Base-by-base conservation (phyloP, 129 eudicot genomes). In the Chrysanthemum makinoi region DNA sequence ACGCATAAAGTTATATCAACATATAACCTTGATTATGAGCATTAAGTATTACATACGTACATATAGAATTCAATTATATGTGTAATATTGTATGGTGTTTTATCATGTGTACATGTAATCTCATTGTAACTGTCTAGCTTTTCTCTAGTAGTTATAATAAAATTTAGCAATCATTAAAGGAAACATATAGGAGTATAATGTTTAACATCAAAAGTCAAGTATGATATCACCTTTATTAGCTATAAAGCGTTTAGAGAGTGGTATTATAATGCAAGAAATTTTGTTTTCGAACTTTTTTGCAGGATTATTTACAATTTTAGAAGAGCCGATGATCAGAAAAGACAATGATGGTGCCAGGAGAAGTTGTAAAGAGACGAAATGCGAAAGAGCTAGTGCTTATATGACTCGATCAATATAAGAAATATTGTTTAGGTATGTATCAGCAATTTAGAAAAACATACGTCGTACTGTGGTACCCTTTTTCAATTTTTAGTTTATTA, bases 221-320 rank as follows among this genome's bases (percentile, higher is more conserved):
- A 22, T 22, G 24, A 22, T 22, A 22, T 22, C 1, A 22, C 43
- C n/a, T n/a, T n/a, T n/a, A n/a, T n/a, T n/a, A n/a, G n/a, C n/a
- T n/a, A n/a, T n/a, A n/a, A n/a, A 39, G 28, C 48, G 69, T 61
- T 73, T 14, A 72, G 47, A 72, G 47, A 74, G 18, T 11, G 24
- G 44, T 30, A 77, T 22, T 47, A 44, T 60, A 19, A 60, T 72
- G 74, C 48, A 3, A 63, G 8, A 61, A 16, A 58, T 30, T 44
- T 20, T 52, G 6, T 10, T 52, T 77, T 49, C 11, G 0, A 53
- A 64, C 52, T 55, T 79, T 59, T 73, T 74, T 47, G 61, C 86
- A 89, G 96, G 87, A 60, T 72, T 89, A 65, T 86, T 76, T 47
- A 89, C 89, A 15, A 89, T 86, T 74, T 47, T 75, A 75, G 96